Conservation (phyloP, 768 basidiomycete genomes). For the Naganishia antarctica region DNA sequence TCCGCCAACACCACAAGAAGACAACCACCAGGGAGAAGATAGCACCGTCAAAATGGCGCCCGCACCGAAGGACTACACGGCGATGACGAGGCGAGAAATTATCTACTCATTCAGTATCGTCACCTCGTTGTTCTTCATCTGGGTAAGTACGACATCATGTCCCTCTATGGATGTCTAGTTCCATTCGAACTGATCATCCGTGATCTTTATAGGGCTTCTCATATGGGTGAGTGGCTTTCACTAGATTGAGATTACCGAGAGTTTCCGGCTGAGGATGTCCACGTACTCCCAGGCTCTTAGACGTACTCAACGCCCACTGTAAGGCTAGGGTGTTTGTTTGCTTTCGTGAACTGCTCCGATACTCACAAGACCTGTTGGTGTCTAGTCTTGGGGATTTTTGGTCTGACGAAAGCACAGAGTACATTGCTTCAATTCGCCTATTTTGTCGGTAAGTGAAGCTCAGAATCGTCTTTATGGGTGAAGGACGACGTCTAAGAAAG, state of each 20-base stretch:
- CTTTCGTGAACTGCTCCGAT: too few species aligned
- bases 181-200: too few species aligned
- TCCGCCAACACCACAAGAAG: too few species aligned
- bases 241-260: too few species aligned
- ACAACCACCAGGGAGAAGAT: too few species aligned
- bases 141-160: slow-evolving; percentile 21
- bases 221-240: neutral
- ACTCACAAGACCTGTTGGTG: too few species aligned
- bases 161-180: too few species aligned
- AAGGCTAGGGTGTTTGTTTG: too few species aligned
- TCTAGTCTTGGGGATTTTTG: slow-evolving; percentile 29
- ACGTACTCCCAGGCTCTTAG: slow-evolving; percentile 14
- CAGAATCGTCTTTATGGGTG: too few species aligned
- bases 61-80: slow-evolving; percentile 25
- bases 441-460: slow-evolving; percentile 29
- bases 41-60: slow-evolving; percentile 25
- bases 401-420: slow-evolving; percentile 28
- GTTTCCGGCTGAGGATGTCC: neutral
- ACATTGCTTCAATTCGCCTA: slow-evolving; percentile 37
- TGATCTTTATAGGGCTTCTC: slow-evolving; percentile 15
- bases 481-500: too few species aligned
- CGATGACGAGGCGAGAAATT: slow-evolving; percentile 21
- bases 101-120: slow-evolving; percentile 25
- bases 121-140: slow-evolving; percentile 26
- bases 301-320: slow-evolving; percentile 28